Percentiles rank a stretch among this genome's conserved stretches.
These are phyloP conservation scores for Calocybe cyanea DNA, from an alignment of 768 basidiomycete species.

Conservation along the genomic window DNA sequence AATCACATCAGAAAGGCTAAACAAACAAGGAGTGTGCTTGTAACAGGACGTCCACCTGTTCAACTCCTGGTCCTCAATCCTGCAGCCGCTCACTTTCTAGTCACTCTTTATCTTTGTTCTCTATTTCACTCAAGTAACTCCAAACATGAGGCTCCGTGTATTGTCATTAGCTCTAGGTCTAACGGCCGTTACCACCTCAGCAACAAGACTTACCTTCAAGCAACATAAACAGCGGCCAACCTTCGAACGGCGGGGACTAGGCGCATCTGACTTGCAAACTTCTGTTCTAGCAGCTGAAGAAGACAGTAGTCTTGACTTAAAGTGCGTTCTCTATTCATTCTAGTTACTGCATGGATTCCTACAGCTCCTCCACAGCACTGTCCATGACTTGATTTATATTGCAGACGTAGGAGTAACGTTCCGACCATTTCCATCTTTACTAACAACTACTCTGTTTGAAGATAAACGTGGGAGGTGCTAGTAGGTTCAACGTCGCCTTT, in stretches of 20 bases:
- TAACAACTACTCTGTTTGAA: constrained; percentile 23
- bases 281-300: constrained; percentile 28
- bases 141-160: constrained; percentile 37
- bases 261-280: constrained; percentile 27
- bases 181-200: constrained; percentile 34
- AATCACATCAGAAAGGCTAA: constrained; percentile 10
- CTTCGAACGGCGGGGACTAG: constrained; percentile 32
- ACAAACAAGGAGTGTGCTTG: constrained; percentile 18
- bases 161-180: constrained; percentile 34
- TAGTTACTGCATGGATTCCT: not conserved
- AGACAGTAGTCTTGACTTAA: constrained; percentile 37
- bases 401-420: constrained; percentile 52
- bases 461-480: constrained; percentile 62
- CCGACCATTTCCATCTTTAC: constrained; percentile 1
- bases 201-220: constrained; percentile 45
- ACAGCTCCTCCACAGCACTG: constrained; percentile 42
- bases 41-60: constrained; percentile 10
- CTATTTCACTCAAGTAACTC: constrained; percentile 5
- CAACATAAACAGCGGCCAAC: constrained; percentile 33
- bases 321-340: constrained; percentile 28
- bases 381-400: constrained; percentile 76
- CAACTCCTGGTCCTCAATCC: no score
- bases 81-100: constrained; percentile 8
- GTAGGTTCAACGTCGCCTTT: constrained; percentile 29
- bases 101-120: constrained; percentile 17